These are phyloP conservation scores for Themeda triandra DNA, from an alignment of 176 grass and related monocot genomes.

Conservation along the genomic window DNA sequence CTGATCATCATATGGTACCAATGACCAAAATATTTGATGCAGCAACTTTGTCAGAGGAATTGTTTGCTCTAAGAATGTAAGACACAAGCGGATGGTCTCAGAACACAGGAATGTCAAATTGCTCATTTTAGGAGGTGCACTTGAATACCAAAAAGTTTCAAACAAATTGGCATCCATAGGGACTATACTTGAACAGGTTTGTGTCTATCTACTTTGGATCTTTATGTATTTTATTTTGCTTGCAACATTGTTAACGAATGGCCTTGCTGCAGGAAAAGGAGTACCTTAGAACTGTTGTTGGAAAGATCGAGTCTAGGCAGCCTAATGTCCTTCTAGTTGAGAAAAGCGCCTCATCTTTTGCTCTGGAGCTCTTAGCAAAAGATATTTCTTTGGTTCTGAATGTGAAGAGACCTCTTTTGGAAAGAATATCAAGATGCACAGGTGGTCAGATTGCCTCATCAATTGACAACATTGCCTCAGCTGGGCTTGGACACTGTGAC, in stretches of 20 bases:
- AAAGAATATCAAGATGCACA: constrained; percentile 86
- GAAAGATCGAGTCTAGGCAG: constrained; percentile 62
- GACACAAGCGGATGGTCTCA: constrained; percentile 86
- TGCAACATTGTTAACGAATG: constrained; percentile 12
- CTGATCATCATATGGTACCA: constrained; percentile 11
- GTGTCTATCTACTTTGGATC: constrained; percentile 16
- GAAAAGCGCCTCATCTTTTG: constrained; percentile 86
- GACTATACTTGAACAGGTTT: constrained; percentile 80
- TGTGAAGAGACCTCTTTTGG: constrained; percentile 80
- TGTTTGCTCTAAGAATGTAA: constrained; percentile 95
- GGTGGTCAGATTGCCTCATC: constrained; percentile 83
- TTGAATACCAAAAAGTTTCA: constrained; percentile 79
- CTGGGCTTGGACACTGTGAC: constrained; percentile 69
- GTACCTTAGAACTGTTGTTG: constrained; percentile 48
- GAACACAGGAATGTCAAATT: constrained; percentile 68
- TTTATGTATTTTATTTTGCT: constrained; percentile 11
- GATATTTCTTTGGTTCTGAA: constrained; percentile 90
- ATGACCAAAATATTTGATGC: constrained; percentile 21
- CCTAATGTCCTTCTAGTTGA: constrained; percentile 90
- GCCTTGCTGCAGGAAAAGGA: constrained; percentile 70
- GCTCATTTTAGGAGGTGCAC: constrained; percentile 82
- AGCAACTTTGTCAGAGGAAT: constrained; percentile 83
- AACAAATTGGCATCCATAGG: constrained; percentile 82
- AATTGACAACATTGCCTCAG: constrained; percentile 58
- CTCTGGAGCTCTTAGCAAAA: constrained; percentile 78